Conservation (phyloP, 2,329 filamentous ascomycete species). For the Ophiostoma populinum region DNA sequence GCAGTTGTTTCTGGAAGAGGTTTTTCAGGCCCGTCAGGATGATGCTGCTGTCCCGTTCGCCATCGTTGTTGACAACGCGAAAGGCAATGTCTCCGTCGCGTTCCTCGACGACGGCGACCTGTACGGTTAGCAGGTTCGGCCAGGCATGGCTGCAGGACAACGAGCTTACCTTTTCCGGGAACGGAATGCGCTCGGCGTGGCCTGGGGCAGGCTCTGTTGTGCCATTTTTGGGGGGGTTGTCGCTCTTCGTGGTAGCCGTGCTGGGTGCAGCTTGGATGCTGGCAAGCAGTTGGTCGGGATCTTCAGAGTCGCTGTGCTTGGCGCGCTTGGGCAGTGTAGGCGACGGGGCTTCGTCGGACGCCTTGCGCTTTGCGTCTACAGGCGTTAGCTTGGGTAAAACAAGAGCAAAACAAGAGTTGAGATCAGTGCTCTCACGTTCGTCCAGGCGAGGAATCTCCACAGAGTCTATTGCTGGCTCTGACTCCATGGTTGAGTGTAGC, state of each 20-base stretch:
- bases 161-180: conserved; percentile 61
- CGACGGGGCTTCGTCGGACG: conserved; percentile 45
- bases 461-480: too few relatives aligned
- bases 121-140: not conserved
- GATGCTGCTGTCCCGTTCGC: conserved; percentile 71
- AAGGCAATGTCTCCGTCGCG: conserved; percentile 91
- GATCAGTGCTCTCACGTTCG: conserved; percentile 10
- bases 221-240: too few relatives aligned
- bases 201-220: too few relatives aligned
- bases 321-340: conserved; percentile 46
- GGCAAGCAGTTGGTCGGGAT: too few relatives aligned
- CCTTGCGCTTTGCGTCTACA: conserved; percentile 53
- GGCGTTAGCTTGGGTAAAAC: not conserved
- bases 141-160: not conserved
- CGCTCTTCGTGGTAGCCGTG: too few relatives aligned
- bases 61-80: conserved; percentile 94
- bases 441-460: too few relatives aligned
- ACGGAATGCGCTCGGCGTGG: conserved; percentile 66
- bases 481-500: too few relatives aligned
- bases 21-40: conserved; percentile 92
- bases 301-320: conserved; percentile 33
- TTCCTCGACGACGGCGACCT: conserved; percentile 84
- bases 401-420: too few relatives aligned
- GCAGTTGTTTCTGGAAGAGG: conserved; percentile 95
- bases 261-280: too few relatives aligned